A percentile compares a stretch with the other conserved stretches of the same genome.
Evolutionary conservation across 768 basidiomycete genomes (phyloP).

Genomic region (Naganishia vaughanmartiniae): DNA sequence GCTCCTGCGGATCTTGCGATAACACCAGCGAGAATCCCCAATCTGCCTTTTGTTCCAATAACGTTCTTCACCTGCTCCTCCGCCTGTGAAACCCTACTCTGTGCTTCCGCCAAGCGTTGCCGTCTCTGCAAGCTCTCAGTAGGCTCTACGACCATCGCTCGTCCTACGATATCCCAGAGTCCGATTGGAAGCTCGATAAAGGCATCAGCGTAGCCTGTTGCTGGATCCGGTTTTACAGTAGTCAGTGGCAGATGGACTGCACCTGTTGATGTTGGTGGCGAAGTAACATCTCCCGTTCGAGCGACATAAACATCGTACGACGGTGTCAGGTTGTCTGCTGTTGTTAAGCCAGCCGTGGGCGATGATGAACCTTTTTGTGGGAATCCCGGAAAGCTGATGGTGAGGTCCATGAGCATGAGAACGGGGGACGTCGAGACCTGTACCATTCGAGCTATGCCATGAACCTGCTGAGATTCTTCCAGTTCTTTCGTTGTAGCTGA

Average conservation of each 20-base stretch:
- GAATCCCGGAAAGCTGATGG: slow-evolving; percentile 43
- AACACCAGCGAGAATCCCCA: slow-evolving; percentile 49
- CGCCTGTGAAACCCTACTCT: slow-evolving; percentile 2
- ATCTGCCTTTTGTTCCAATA: slow-evolving; percentile 21
- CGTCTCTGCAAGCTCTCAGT: slow-evolving; percentile 1
- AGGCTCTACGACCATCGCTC: slow-evolving; percentile 48
- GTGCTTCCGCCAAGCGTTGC: slow-evolving; percentile 1
- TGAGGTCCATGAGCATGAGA: slow-evolving; percentile 48
- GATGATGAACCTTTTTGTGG: slow-evolving; percentile 29
- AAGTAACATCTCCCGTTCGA: slow-evolving; percentile 44
- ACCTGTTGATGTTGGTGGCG: slow-evolving; percentile 46
- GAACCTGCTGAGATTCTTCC: slow-evolving; percentile 49
- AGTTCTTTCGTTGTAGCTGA: slow-evolving; percentile 23
- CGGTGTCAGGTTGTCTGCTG: not conserved
- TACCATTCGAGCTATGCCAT: slow-evolving; percentile 50
- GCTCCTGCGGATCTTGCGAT: slow-evolving; percentile 49
- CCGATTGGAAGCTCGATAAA: slow-evolving; percentile 48
- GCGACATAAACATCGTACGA: slow-evolving; percentile 48
- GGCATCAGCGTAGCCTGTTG: slow-evolving; percentile 48
- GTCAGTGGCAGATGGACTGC: slow-evolving; percentile 38
- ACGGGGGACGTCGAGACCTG: slow-evolving; percentile 45
- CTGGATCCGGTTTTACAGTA: slow-evolving; percentile 41
- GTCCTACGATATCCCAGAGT: slow-evolving; percentile 50
- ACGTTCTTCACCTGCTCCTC: slow-evolving; percentile 23
- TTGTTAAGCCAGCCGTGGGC: not conserved